Evolutionary conservation across 2,329 filamentous ascomycete genomes (phyloP).

Genomic region (Macrophomina pseudophaseolina): DNA sequence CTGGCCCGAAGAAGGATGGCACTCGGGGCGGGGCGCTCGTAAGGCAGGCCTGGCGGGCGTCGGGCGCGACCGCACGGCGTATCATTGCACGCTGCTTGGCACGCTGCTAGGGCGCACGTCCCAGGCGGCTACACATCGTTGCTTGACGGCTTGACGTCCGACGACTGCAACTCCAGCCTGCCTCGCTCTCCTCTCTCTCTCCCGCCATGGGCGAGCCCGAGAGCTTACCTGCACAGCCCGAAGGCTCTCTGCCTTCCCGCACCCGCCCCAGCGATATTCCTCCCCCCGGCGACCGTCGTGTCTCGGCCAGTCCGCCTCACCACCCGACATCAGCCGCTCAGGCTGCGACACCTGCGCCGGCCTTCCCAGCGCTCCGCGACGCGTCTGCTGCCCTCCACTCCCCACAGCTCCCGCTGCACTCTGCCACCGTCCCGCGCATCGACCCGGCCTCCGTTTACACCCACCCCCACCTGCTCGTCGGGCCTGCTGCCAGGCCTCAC

Average conservation of each 20-base stretch:
- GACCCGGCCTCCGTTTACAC: constrained; percentile 8
- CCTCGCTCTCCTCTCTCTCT: not conserved
- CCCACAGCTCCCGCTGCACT: constrained; percentile 9
- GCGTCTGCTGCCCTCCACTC: not conserved
- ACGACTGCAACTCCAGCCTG: constrained; percentile 17
- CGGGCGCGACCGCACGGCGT: not conserved
- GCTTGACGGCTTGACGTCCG: constrained; percentile 19
- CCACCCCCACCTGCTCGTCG: constrained; percentile 31
- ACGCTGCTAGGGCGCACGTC: constrained; percentile 11
- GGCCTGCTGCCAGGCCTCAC: constrained; percentile 37
- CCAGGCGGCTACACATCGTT: constrained; percentile 9
- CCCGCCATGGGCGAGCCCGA: constrained; percentile 25
- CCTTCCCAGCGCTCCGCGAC: not conserved
- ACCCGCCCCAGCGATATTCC: not conserved
- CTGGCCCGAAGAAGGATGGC: not conserved
- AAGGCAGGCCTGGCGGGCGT: constrained; percentile 3
- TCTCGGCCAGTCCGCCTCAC: constrained; percentile 17
- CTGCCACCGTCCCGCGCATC: constrained; percentile 22
- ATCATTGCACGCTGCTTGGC: constrained; percentile 8
- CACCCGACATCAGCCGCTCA: constrained; percentile 23
- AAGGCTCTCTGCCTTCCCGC: constrained; percentile 8
- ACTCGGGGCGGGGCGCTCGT: constrained; percentile 9
- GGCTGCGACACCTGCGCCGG: constrained; percentile 10
- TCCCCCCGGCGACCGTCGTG: not conserved
- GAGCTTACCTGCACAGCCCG: constrained; percentile 22